phyloP scores from a whole-genome alignment of 169 alveolate genomes.

The Plasmodium gonderi region DNA sequence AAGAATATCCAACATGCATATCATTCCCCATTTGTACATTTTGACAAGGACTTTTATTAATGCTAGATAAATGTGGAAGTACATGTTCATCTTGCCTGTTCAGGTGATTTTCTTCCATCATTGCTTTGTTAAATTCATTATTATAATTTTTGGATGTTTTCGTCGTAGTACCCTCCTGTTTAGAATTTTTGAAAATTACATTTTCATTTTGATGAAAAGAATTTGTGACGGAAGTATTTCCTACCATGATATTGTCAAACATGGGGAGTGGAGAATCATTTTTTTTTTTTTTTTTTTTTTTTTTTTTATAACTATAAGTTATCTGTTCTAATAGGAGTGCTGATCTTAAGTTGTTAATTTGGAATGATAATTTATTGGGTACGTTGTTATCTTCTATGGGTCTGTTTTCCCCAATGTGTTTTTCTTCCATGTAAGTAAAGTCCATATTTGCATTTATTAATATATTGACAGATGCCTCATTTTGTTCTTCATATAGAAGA shows the following conservation, averaged over 20 bases:
- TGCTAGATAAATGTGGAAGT: too few relatives aligned
- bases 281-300: background rate
- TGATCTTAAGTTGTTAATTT: conserved; percentile 46
- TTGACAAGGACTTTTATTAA: background rate
- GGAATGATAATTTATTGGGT: conserved; percentile 11
- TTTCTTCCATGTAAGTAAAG: conserved; percentile 38
- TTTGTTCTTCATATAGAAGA: conserved; percentile 17
- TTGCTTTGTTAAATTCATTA: too few relatives aligned
- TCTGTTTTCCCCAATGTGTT: background rate
- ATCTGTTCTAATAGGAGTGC: conserved; percentile 47
- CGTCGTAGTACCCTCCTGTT: background rate
- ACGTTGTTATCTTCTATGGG: background rate
- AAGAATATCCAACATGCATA: background rate
- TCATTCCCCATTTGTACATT: background rate
- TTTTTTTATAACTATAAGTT: conserved; percentile 49
- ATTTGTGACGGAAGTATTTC: background rate
- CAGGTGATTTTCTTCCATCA: background rate
- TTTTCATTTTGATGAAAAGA: background rate
- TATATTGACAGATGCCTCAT: conserved; percentile 16
- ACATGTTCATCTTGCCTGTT: background rate
- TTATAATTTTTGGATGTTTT: too few relatives aligned
- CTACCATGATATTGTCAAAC: background rate
- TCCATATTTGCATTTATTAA: conserved; percentile 45
- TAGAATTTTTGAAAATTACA: background rate
- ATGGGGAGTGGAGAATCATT: background rate